phyloP scores from a whole-genome alignment of 2,329 filamentous ascomycete species.

The Fusarium decemcellulare region DNA sequence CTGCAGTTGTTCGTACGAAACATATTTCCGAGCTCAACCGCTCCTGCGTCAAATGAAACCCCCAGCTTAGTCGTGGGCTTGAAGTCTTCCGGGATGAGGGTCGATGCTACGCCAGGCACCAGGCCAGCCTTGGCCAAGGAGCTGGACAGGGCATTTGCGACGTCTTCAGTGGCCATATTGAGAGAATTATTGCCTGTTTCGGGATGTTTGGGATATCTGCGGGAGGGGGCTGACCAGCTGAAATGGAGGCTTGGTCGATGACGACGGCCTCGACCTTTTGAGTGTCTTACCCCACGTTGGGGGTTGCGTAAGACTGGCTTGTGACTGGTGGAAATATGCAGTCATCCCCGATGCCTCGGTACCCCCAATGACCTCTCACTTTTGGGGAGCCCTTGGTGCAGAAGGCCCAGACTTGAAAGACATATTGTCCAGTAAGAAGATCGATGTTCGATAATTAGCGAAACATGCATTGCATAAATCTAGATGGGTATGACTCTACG shows the following conservation, averaged over 20 bases:
- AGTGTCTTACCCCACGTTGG: slow-evolving; percentile 33
- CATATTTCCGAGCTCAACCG: slow-evolving; percentile 54
- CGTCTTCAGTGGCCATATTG: slow-evolving; percentile 37
- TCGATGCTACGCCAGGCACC: slow-evolving; percentile 56
- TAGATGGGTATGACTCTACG: no score
- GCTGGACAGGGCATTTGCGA: slow-evolving; percentile 37
- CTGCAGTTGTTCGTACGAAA: slow-evolving; percentile 57
- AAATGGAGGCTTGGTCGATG: slow-evolving; percentile 26
- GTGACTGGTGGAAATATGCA: slow-evolving; percentile 35
- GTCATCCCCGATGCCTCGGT: not conserved
- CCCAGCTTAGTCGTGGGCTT: slow-evolving; percentile 56
- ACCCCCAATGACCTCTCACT: slow-evolving; percentile 22
- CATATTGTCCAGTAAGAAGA: no score
- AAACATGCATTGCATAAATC: no score
- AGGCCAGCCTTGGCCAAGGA: slow-evolving; percentile 56
- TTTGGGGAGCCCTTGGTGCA: no score
- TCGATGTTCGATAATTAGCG: no score
- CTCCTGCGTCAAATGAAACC: slow-evolving; percentile 54
- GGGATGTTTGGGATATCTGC: not conserved
- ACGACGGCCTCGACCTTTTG: slow-evolving; percentile 32
- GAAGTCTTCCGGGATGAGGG: slow-evolving; percentile 59
- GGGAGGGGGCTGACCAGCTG: not conserved
- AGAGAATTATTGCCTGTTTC: not conserved
- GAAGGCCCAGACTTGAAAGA: no score
- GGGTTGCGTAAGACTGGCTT: slow-evolving; percentile 26